Conservation (phyloP, 108 stramenopile species). For the Craspedostauros australis region DNA sequence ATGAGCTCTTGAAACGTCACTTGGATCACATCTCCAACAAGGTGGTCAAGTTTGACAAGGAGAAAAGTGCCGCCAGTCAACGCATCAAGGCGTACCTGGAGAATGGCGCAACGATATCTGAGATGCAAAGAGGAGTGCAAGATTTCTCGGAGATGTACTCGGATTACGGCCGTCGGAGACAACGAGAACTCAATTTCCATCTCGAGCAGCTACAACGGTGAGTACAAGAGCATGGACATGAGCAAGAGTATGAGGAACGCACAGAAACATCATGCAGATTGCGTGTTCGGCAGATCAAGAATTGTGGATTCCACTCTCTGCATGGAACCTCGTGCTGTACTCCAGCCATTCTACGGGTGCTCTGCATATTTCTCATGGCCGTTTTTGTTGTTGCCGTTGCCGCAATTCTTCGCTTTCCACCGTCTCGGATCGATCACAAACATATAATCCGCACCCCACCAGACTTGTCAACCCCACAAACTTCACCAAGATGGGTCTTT, state of each 20-base stretch:
- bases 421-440: neutral
- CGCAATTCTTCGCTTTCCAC: neutral
- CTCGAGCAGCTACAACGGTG: slow-evolving; percentile 73
- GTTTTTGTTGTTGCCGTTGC: neutral
- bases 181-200: slow-evolving; percentile 79
- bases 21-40: slow-evolving; percentile 46
- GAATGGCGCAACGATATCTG: slow-evolving; percentile 24
- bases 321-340: too few species aligned
- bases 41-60: slow-evolving; percentile 28
- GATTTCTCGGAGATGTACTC: slow-evolving; percentile 77
- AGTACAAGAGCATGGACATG: too few species aligned
- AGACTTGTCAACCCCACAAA: slow-evolving; percentile 71
- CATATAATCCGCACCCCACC: too few species aligned
- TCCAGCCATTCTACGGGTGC: too few species aligned
- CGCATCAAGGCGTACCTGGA: slow-evolving; percentile 13
- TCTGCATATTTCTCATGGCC: neutral
- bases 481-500: slow-evolving; percentile 86
- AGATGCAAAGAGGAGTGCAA: slow-evolving; percentile 24
- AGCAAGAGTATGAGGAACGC: too few species aligned
- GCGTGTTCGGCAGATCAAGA: too few species aligned
- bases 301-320: too few species aligned
- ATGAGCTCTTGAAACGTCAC: slow-evolving; percentile 56
- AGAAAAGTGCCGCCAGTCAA: slow-evolving; percentile 28
- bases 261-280: too few species aligned
- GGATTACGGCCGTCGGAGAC: slow-evolving; percentile 76